Conservation (phyloP, 768 basidiomycete genomes). For the Leccinum obscurum region DNA sequence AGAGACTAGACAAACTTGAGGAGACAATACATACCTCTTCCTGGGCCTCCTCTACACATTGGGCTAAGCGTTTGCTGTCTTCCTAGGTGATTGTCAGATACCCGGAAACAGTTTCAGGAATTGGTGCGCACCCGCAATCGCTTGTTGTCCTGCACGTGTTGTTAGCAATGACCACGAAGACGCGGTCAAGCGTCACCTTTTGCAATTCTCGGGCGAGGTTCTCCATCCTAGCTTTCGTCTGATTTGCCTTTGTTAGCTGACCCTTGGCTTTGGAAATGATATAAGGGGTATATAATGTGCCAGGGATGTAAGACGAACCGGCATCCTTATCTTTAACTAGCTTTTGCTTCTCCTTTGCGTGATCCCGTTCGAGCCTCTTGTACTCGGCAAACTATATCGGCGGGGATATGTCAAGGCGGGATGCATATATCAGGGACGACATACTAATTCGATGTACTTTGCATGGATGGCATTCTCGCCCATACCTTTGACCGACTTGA, state of each 20-base stretch:
- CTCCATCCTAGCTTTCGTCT: conserved; percentile 88
- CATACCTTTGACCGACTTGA: conserved; percentile 80
- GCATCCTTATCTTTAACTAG: conserved; percentile 89
- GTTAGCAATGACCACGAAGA: conserved; percentile 19
- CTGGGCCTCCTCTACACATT: conserved; percentile 83
- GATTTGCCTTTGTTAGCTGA: conserved; percentile 84
- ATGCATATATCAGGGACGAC: conserved; percentile 27
- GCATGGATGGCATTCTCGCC: conserved; percentile 80
- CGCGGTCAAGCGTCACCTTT: conserved; percentile 52
- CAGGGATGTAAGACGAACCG: conserved; percentile 43
- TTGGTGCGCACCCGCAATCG: conserved; percentile 65
- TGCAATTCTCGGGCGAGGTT: conserved; percentile 86
- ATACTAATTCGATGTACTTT: conserved; percentile 87
- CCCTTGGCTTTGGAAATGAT: conserved; percentile 58
- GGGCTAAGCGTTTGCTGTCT: conserved; percentile 77
- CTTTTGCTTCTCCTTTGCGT: conserved; percentile 91
- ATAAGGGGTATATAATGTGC: conserved; percentile 16
- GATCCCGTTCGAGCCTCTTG: conserved; percentile 83
- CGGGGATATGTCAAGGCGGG: conserved; percentile 23
- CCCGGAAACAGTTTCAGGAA: conserved; percentile 7
- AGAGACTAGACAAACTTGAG: neutral
- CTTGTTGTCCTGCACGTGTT: conserved; percentile 73
- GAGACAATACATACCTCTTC: conserved; percentile 57
- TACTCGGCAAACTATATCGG: conserved; percentile 77
- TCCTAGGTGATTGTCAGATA: conserved; percentile 51